Conservation (phyloP, 495 filamentous ascomycete genomes). For the Apodospora peruviana region DNA sequence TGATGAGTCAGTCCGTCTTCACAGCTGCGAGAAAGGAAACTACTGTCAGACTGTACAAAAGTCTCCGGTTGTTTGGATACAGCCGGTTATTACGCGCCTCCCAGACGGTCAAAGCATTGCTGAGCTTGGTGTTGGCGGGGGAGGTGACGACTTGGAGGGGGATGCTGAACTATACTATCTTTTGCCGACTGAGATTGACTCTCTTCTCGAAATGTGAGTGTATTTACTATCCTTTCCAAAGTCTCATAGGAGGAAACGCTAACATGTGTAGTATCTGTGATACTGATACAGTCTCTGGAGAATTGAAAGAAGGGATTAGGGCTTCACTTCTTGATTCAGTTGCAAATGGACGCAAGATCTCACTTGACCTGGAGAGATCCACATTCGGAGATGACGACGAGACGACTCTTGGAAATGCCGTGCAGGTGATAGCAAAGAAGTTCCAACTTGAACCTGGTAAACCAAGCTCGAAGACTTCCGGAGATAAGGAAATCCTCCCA, state of each 20-base stretch:
- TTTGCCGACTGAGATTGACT: constrained; percentile 34
- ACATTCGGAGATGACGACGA: constrained; percentile 19
- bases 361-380: constrained; percentile 26
- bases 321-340: constrained; percentile 20
- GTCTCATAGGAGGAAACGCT: neutral
- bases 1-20: constrained; percentile 60
- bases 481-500: constrained; percentile 22
- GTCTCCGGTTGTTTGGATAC: constrained; percentile 65
- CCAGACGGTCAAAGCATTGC: constrained; percentile 53
- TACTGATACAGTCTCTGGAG: constrained; percentile 14
- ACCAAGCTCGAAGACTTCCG: neutral
- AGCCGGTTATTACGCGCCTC: constrained; percentile 62
- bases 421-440: constrained; percentile 27
- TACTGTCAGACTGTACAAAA: constrained; percentile 52
- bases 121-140: constrained; percentile 75
- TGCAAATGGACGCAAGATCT: constrained; percentile 22
- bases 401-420: constrained; percentile 13
- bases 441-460: constrained; percentile 14
- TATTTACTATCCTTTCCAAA: neutral
- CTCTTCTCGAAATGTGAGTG: constrained; percentile 45
- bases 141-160: constrained; percentile 66
- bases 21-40: constrained; percentile 78
- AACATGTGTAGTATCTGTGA: constrained; percentile 11
- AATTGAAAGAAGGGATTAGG: constrained; percentile 20
- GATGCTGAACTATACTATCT: constrained; percentile 58